Percentiles rank a stretch among this genome's conserved stretches.
These are phyloP conservation scores for Pythium oligandrum DNA, from an alignment of 352 stramenopile species.

Conservation along the genomic window DNA sequence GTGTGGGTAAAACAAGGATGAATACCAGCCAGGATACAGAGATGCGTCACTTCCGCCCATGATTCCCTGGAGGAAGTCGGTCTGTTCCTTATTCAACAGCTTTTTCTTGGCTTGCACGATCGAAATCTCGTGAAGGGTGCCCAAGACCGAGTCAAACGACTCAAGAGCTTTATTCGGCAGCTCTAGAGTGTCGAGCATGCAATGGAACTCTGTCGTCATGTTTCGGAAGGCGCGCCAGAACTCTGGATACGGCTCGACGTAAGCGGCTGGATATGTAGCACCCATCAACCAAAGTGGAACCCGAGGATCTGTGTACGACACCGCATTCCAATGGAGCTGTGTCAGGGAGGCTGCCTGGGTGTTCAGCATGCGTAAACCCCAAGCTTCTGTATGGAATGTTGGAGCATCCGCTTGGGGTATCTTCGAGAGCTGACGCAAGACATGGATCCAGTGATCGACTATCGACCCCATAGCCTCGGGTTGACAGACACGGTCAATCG, in stretches of 20 bases:
- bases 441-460: background rate
- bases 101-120: background rate
- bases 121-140: conserved; percentile 1
- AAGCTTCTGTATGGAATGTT: background rate
- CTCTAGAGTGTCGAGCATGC: background rate
- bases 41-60: background rate
- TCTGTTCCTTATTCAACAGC: conserved; percentile 1
- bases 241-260: conserved; percentile 4
- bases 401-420: background rate
- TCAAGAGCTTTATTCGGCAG: background rate
- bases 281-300: background rate
- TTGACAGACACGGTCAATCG: too few species aligned
- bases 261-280: background rate
- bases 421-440: background rate
- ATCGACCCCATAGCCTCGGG: too few species aligned
- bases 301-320: background rate
- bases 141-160: background rate
- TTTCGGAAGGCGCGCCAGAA: background rate
- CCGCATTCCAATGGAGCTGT: background rate
- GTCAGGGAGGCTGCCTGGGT: background rate
- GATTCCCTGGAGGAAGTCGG: conserved; percentile 2
- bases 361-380: background rate
- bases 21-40: conserved; percentile 4
- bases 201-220: background rate
- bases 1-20: conserved; percentile 3